Evolutionary conservation across 495 filamentous ascomycete genomes (phyloP), one percentile per base, ranked within the genome.

Genomic region (Daldinia childiae): DNA sequence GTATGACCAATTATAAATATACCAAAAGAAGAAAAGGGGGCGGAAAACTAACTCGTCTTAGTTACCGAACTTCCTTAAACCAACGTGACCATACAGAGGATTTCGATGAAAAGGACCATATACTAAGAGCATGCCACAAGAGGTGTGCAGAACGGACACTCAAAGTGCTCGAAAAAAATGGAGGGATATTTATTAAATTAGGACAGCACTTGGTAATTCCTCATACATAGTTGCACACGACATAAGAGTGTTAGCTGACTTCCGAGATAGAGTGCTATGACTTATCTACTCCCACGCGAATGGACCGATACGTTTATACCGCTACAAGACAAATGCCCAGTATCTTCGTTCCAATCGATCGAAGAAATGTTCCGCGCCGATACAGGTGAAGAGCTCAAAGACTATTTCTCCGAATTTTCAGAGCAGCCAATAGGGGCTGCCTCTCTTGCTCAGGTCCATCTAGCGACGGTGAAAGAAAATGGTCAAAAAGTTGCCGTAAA

Each of bases 241-340:
- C 30, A 17, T 50, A 27, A 45, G 24, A 15, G 30, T 9, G 19
- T 50, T 59, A 21, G 55, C 76, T 80, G 43, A 79, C 69, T 14
- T 29, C 12, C 8, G 12, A 6, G 34, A 36, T 60, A 87, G 86
- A 95, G 92, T 76, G 95, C 93, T 68, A 93, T 99, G 93, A 94
- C 93, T 74, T 99, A 99, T 77, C 85, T 99, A 11, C 88, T 99
- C 6, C 95, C 96, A 1, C 77, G 85, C 19, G 95, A 99, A 82
- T 99, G 96, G 96, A 97, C 94, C 38, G 90, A 90, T 27, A 98
- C 95, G 2, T 98, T 99, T 78, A 90, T 98, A 73, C 95, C 96
- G 3, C 86, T 99, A 4, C 95, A 99, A 80, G 96, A 99, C 82
- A 89, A 90, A 77, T 99, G 95, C 76, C 95, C 95, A 2, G 90